A percentile compares a stretch with the other conserved stretches of the same genome.
phyloP scores from a whole-genome alignment of 108 stramenopile genomes.

The Conticribra weissflogii region DNA sequence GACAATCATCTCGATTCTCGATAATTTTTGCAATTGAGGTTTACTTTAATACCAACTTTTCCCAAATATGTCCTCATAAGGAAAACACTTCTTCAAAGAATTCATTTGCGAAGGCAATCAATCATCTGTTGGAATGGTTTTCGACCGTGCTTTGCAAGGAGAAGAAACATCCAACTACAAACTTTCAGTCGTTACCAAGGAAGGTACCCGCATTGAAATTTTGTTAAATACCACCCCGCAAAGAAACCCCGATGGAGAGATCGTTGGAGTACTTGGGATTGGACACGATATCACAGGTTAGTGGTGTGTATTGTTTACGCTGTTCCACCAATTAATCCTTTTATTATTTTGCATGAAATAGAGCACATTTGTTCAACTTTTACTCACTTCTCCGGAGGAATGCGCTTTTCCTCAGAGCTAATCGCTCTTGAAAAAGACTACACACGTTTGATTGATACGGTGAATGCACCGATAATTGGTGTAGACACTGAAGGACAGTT shows the following conservation, averaged over 20 bases:
- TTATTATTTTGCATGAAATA: too few species aligned
- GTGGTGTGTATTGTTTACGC: neutral
- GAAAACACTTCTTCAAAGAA: constrained; percentile 27
- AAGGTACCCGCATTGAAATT: constrained; percentile 35
- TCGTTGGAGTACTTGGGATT: constrained; percentile 65
- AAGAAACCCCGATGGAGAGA: constrained; percentile 58
- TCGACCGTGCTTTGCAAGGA: constrained; percentile 46
- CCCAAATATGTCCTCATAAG: constrained; percentile 28
- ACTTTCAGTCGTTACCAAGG: constrained; percentile 47
- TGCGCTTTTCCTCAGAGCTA: constrained; percentile 53
- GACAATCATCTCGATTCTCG: too few species aligned
- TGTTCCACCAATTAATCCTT: too few species aligned
- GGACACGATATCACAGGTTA: constrained; percentile 45
- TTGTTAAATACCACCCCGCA: constrained; percentile 69
- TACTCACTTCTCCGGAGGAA: neutral
- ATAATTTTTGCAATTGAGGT: too few species aligned
- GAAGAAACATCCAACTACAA: constrained; percentile 53
- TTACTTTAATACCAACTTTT: constrained; percentile 27
- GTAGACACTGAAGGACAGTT: constrained; percentile 54
- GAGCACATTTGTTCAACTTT: too few species aligned
- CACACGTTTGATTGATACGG: constrained; percentile 62
- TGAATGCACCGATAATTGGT: constrained; percentile 80
- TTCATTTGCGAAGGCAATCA: constrained; percentile 44
- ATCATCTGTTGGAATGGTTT: constrained; percentile 39
- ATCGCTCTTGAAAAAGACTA: constrained; percentile 31